These are phyloP conservation scores for Spizellomyces sp. DNA, from an alignment of 192 early-diverging fungal species.

Conservation along the genomic window DNA sequence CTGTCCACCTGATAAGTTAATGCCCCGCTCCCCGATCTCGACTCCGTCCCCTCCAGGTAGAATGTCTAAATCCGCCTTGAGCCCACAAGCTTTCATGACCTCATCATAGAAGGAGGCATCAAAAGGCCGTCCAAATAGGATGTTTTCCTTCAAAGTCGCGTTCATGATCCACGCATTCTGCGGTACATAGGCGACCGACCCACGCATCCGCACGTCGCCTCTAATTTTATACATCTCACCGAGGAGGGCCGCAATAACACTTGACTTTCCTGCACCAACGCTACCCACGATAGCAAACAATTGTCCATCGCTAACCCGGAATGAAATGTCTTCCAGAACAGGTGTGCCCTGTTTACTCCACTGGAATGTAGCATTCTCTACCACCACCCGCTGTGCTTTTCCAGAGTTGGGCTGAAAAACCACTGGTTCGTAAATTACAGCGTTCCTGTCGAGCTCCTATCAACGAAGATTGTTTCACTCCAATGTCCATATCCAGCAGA, in stretches of 20 bases:
- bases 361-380: slow-evolving; percentile 49
- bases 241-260: slow-evolving; percentile 73
- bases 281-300: slow-evolving; percentile 50
- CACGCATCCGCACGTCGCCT: slow-evolving; percentile 73
- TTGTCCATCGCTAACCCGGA: slow-evolving; percentile 59
- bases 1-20: slow-evolving; percentile 56
- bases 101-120: slow-evolving; percentile 77
- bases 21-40: slow-evolving; percentile 73
- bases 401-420: slow-evolving; percentile 15
- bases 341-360: slow-evolving; percentile 41
- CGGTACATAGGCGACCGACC: slow-evolving; percentile 73
- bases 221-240: slow-evolving; percentile 81
- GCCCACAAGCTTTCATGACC: slow-evolving; percentile 80
- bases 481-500: not conserved
- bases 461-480: not conserved
- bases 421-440: slow-evolving; percentile 54
- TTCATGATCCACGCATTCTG: slow-evolving; percentile 96
- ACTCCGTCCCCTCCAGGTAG: slow-evolving; percentile 86
- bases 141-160: slow-evolving; percentile 87
- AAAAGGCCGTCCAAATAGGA: slow-evolving; percentile 82
- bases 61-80: slow-evolving; percentile 84
- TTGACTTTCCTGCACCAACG: slow-evolving; percentile 79
- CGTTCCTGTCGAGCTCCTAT: slow-evolving; percentile 70
- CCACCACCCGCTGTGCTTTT: slow-evolving; percentile 32
- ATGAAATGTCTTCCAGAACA: slow-evolving; percentile 49